phyloP scores from a whole-genome alignment of 257 asterid genomes.

The Prunella vulgaris region DNA sequence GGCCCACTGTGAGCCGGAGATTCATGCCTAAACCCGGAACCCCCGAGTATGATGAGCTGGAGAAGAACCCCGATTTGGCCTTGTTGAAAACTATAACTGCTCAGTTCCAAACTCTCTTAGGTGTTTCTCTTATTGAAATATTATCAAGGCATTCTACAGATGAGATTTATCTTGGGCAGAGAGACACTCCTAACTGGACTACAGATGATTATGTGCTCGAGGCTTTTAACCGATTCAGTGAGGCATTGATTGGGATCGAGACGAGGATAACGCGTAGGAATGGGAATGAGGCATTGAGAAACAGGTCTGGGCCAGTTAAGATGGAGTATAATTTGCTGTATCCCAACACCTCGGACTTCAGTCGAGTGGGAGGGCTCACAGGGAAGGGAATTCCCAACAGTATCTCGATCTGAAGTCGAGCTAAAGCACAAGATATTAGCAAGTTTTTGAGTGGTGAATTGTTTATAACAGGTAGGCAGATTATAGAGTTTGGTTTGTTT shows the following conservation, averaged over 20 bases:
- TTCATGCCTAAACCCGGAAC: conserved; percentile 62
- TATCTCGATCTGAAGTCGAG: conserved; percentile 44
- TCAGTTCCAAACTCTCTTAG: conserved; percentile 64
- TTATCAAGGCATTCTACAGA: conserved; percentile 66
- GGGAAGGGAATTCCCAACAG: conserved; percentile 80
- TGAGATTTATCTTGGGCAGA: conserved; percentile 70
- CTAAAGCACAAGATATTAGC: not conserved
- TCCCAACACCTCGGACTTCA: conserved; percentile 43
- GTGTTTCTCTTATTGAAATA: conserved; percentile 62
- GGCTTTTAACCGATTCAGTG: conserved; percentile 46
- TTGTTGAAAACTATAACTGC: conserved; percentile 69
- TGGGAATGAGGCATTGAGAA: conserved; percentile 18
- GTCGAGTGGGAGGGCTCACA: conserved; percentile 53
- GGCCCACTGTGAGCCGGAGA: conserved; percentile 69
- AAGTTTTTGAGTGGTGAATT: not conserved
- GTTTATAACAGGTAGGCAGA: not conserved
- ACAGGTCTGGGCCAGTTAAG: conserved; percentile 58
- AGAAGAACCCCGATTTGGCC: conserved; percentile 46
- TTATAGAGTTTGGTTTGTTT: not conserved
- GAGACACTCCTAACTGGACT: conserved; percentile 56
- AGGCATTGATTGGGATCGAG: conserved; percentile 40
- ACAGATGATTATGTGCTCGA: conserved; percentile 32
- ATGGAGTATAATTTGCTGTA: conserved; percentile 51
- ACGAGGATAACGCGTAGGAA: conserved; percentile 38
- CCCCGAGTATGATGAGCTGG: conserved; percentile 51